Percentiles rank a stretch among this genome's conserved stretches.
These are phyloP conservation scores for Trametes cinnabarina DNA, from an alignment of 768 basidiomycete genomes.

Conservation along the genomic window DNA sequence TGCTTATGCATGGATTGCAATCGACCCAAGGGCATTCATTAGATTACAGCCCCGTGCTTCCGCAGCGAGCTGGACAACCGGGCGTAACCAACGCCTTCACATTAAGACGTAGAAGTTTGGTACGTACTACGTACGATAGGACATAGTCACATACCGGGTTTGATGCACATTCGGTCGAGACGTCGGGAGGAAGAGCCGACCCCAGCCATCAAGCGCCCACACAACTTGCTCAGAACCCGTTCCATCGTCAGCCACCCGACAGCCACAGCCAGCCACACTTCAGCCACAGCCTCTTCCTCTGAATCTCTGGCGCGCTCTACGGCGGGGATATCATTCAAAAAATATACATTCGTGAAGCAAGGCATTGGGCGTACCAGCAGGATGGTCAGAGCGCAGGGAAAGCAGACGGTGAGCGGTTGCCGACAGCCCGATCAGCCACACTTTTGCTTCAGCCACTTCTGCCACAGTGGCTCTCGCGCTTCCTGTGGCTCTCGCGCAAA, in stretches of 20 bases:
- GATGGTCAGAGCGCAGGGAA: conserved; percentile 31
- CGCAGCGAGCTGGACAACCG: too few species aligned
- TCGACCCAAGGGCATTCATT: too few species aligned
- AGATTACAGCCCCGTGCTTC: too few species aligned
- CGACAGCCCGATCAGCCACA: conserved; percentile 14
- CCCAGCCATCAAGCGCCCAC: background rate
- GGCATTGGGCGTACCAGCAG: background rate
- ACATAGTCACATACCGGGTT: too few species aligned
- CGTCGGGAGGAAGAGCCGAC: too few species aligned
- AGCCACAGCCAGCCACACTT: conserved; percentile 19
- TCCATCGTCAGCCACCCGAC: conserved; percentile 18
- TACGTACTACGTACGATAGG: too few species aligned
- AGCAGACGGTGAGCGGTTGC: conserved; percentile 34
- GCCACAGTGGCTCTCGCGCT: conserved; percentile 22
- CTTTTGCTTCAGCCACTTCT: conserved; percentile 31
- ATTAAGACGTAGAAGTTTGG: too few species aligned
- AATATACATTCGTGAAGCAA: background rate
- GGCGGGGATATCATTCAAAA: background rate
- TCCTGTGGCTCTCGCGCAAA: conserved; percentile 22
- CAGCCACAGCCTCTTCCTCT: conserved; percentile 12
- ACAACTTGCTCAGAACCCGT: conserved; percentile 14
- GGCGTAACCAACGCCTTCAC: too few species aligned
- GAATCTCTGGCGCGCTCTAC: background rate
- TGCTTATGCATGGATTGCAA: too few species aligned
- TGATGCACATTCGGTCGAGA: too few species aligned